These are phyloP conservation scores for Aschersonia sp. DNA, from an alignment of 2,329 filamentous ascomycete genomes.

Conservation along the genomic window DNA sequence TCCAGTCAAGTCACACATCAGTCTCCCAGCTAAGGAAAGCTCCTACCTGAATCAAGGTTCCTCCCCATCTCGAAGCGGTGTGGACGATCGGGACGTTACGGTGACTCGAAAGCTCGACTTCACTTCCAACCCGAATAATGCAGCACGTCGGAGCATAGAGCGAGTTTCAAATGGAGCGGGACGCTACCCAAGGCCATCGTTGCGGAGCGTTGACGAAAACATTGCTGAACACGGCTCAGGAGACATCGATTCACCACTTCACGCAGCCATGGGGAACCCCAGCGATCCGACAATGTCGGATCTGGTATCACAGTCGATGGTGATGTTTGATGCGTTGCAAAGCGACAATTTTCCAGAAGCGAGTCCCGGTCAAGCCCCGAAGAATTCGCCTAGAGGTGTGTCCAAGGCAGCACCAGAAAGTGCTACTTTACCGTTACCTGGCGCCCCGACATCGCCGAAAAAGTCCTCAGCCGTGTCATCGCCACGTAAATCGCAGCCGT, in stretches of 20 bases:
- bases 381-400: slow-evolving; percentile 1
- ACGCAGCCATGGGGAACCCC: slow-evolving; percentile 10
- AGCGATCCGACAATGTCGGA: slow-evolving; percentile 14
- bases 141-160: slow-evolving; percentile 3
- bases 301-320: slow-evolving; percentile 26
- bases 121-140: slow-evolving; percentile 9
- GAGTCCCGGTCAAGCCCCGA: slow-evolving; percentile 5
- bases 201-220: not conserved
- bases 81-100: slow-evolving; percentile 19
- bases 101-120: slow-evolving; percentile 44
- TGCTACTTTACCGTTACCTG: not conserved
- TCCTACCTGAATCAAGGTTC: slow-evolving; percentile 40
- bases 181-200: slow-evolving; percentile 1
- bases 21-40: slow-evolving; percentile 47
- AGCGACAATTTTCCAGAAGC: slow-evolving; percentile 5
- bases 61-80: slow-evolving; percentile 29
- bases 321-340: slow-evolving; percentile 21
- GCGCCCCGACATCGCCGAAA: too few species aligned
- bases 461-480: too few species aligned
- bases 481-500: too few species aligned
- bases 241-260: slow-evolving; percentile 5
- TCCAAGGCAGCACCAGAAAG: not conserved
- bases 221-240: slow-evolving; percentile 12
- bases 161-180: slow-evolving; percentile 12
- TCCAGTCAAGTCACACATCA: slow-evolving; percentile 47